phyloP scores from a whole-genome alignment of 129 eudicot species.

The Chrysanthemum makinoi region DNA sequence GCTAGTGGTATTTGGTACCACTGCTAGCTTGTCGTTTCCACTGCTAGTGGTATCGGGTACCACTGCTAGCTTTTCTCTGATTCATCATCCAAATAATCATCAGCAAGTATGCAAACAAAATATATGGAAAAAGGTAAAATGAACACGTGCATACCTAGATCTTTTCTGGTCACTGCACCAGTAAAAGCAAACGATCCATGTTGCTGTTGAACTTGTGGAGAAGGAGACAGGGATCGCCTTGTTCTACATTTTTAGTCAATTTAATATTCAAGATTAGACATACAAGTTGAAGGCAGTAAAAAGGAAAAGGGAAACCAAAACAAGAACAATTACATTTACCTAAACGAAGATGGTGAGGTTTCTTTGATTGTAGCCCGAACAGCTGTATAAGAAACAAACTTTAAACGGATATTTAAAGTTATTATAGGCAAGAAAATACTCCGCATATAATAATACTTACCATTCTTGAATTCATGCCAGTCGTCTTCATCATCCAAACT shows the following conservation, averaged over 20 bases:
- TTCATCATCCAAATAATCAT: too few relatives aligned
- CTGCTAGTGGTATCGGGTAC: too few relatives aligned
- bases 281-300: constrained; percentile 14
- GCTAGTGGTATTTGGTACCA: too few relatives aligned
- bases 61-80: too few relatives aligned
- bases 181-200: constrained; percentile 55
- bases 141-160: too few relatives aligned
- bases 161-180: too few relatives aligned
- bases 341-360: constrained; percentile 46
- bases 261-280: constrained; percentile 19
- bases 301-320: not conserved
- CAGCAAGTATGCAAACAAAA: too few relatives aligned
- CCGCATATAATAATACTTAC: constrained; percentile 24
- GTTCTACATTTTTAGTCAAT: constrained; percentile 41
- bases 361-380: constrained; percentile 79
- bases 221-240: constrained; percentile 63
- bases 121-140: too few relatives aligned
- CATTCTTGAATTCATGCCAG: constrained; percentile 69
- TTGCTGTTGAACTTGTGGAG: constrained; percentile 43
- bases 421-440: constrained; percentile 20
- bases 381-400: constrained; percentile 34
- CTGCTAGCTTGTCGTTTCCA: too few relatives aligned
- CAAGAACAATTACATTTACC: constrained; percentile 30
- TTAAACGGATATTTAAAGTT: constrained; percentile 36
- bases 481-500: constrained; percentile 71